Percentiles rank a stretch among this genome's conserved stretches.
These are phyloP conservation scores for Posidonia australis DNA, from an alignment of 106 monocot genomes.

Conservation along the genomic window DNA sequence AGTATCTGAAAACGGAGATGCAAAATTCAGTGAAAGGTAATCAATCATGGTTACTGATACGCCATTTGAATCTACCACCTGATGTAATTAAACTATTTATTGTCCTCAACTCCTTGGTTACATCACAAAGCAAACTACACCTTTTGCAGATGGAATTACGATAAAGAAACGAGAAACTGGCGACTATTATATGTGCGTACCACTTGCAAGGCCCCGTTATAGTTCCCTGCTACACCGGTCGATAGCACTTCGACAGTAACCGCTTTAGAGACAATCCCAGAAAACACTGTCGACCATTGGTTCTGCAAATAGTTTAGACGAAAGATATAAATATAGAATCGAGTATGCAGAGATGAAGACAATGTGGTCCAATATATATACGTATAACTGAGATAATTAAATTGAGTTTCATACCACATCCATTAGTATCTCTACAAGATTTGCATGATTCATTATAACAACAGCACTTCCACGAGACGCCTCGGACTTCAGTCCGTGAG, in stretches of 20 bases:
- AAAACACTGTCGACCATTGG: slow-evolving; percentile 77
- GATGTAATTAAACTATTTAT: too few relatives aligned
- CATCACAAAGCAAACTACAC: too few relatives aligned
- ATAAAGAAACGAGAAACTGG: not conserved
- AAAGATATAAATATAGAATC: too few relatives aligned
- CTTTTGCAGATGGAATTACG: too few relatives aligned
- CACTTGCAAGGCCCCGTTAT: slow-evolving; percentile 98
- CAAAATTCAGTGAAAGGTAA: too few relatives aligned
- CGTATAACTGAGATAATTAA: not conserved
- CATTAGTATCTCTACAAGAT: slow-evolving; percentile 89
- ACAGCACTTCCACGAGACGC: slow-evolving; percentile 59
- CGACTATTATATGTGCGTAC: slow-evolving; percentile 29
- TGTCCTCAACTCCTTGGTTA: too few relatives aligned
- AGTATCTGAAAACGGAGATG: too few relatives aligned
- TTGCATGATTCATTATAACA: slow-evolving; percentile 77
- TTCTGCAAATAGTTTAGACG: slow-evolving; percentile 52
- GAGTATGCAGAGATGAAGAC: too few relatives aligned
- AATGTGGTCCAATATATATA: not conserved
- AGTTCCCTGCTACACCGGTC: slow-evolving; percentile 94
- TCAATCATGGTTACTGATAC: too few relatives aligned
- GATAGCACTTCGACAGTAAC: slow-evolving; percentile 80
- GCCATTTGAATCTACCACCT: too few relatives aligned
- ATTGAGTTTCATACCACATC: slow-evolving; percentile 79
- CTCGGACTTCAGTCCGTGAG: slow-evolving; percentile 57
- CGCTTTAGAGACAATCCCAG: slow-evolving; percentile 77